A percentile compares a stretch with the other conserved stretches of the same genome.
Evolutionary conservation across 176 grass and related monocot genomes (phyloP).

Genomic region (Triticum turgidum): DNA sequence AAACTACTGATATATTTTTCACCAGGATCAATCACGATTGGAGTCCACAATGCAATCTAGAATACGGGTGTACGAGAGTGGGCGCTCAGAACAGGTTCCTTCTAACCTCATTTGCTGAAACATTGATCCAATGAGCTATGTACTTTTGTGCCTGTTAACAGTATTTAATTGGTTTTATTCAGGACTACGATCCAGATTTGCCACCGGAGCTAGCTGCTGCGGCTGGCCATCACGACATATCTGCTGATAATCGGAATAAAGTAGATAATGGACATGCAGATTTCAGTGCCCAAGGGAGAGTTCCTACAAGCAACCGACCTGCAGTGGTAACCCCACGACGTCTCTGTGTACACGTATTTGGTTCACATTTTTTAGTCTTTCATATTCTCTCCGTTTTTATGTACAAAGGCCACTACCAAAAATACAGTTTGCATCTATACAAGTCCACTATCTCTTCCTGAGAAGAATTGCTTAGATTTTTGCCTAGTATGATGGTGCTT

Average conservation of each 20-base stretch:
- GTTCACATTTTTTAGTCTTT: slow-evolving; percentile 18
- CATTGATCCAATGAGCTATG: neutral
- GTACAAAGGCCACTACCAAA: too few species aligned
- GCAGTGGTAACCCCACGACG: slow-evolving; percentile 42
- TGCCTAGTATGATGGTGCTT: too few species aligned
- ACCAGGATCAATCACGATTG: slow-evolving; percentile 77
- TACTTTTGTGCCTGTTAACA: slow-evolving; percentile 16
- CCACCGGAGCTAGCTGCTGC: slow-evolving; percentile 97
- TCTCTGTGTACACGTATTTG: neutral
- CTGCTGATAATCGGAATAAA: slow-evolving; percentile 55
- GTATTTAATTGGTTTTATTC: slow-evolving; percentile 35
- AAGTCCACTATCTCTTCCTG: too few species aligned
- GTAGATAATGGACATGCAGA: slow-evolving; percentile 47
- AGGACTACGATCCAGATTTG: slow-evolving; percentile 98
- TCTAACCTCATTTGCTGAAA: slow-evolving; percentile 18
- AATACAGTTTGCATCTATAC: too few species aligned
- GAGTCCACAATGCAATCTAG: slow-evolving; percentile 99
- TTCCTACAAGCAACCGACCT: slow-evolving; percentile 38
- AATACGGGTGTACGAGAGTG: slow-evolving; percentile 98
- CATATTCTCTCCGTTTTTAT: neutral
- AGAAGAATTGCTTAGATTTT: too few species aligned
- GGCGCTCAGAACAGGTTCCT: slow-evolving; percentile 82
- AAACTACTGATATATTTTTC: slow-evolving; percentile 26
- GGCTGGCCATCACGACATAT: slow-evolving; percentile 62
- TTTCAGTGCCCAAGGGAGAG: slow-evolving; percentile 72